Percentiles rank a stretch among this genome's conserved stretches.
Evolutionary conservation across 495 filamentous ascomycete species (phyloP).

Genomic region (Oleoguttula mirabilis): DNA sequence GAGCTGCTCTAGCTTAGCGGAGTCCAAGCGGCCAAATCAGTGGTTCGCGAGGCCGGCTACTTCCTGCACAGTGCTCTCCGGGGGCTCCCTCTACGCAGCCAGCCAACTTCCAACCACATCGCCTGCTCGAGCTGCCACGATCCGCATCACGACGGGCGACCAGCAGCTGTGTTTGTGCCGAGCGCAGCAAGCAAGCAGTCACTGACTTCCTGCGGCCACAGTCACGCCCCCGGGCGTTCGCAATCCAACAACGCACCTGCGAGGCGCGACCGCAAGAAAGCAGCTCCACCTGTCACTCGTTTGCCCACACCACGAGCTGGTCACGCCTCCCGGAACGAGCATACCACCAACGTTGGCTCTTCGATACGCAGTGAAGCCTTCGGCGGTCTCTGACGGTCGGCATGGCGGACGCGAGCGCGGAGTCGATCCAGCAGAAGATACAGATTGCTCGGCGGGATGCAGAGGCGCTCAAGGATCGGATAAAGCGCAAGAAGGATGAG

Average conservation of each 20-base stretch:
- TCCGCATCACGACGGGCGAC: too few relatives aligned
- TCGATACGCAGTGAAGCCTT: slow-evolving; percentile 15
- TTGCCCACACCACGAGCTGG: background rate
- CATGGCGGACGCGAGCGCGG: slow-evolving; percentile 51
- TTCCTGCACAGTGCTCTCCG: too few relatives aligned
- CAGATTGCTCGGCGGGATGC: slow-evolving; percentile 94
- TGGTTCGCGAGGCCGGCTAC: too few relatives aligned
- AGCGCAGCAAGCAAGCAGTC: too few relatives aligned
- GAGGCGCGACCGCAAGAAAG: slow-evolving; percentile 2
- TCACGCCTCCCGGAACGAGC: background rate
- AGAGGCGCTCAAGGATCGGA: slow-evolving; percentile 93
- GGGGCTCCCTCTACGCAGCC: too few relatives aligned
- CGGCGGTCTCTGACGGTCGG: slow-evolving; percentile 11
- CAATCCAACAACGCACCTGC: slow-evolving; percentile 1
- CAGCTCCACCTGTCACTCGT: background rate
- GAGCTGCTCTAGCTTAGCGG: too few relatives aligned
- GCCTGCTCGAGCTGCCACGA: too few relatives aligned
- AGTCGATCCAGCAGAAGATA: slow-evolving; percentile 78
- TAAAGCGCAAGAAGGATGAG: slow-evolving; percentile 99
- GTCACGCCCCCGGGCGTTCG: too few relatives aligned
- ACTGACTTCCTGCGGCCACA: too few relatives aligned
- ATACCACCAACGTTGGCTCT: slow-evolving; percentile 1
- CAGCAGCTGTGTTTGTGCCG: too few relatives aligned
- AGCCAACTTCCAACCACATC: too few relatives aligned
- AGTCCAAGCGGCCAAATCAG: too few relatives aligned